phyloP scores from a whole-genome alignment of 176 grass and related monocot species.

The Metroxylon sagu region DNA sequence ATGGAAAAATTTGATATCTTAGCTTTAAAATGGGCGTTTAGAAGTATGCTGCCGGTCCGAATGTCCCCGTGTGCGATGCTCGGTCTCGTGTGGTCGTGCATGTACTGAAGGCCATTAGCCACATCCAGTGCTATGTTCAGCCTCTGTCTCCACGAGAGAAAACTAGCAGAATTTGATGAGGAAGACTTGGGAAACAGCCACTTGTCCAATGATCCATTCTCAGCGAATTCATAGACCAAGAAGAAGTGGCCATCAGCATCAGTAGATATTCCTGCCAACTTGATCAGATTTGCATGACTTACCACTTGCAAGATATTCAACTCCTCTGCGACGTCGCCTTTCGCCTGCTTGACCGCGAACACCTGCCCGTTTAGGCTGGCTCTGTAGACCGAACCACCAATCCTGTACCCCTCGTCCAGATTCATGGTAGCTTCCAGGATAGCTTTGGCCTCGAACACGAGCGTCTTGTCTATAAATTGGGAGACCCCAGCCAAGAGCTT shows the following conservation, averaged over 20 bases:
- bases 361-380: slow-evolving; percentile 38
- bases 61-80: slow-evolving; percentile 66
- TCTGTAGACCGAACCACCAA: slow-evolving; percentile 36
- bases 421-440: slow-evolving; percentile 58
- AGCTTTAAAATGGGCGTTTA: slow-evolving; percentile 44
- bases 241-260: slow-evolving; percentile 33
- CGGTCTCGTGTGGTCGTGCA: slow-evolving; percentile 77
- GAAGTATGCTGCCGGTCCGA: slow-evolving; percentile 44
- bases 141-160: slow-evolving; percentile 42
- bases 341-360: slow-evolving; percentile 46
- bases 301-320: slow-evolving; percentile 47
- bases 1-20: slow-evolving; percentile 49
- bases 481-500: slow-evolving; percentile 54
- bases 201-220: slow-evolving; percentile 61
- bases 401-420: slow-evolving; percentile 25
- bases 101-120: slow-evolving; percentile 53
- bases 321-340: slow-evolving; percentile 42
- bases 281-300: slow-evolving; percentile 57
- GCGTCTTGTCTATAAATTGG: slow-evolving; percentile 46
- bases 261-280: slow-evolving; percentile 38
- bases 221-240: slow-evolving; percentile 50
- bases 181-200: slow-evolving; percentile 37
- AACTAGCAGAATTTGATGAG: slow-evolving; percentile 14
- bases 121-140: slow-evolving; percentile 51
- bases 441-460: slow-evolving; percentile 26